These are phyloP conservation scores for Wallacemonas sp. DNA, from an alignment of 208 protist species.

Conservation along the genomic window DNA sequence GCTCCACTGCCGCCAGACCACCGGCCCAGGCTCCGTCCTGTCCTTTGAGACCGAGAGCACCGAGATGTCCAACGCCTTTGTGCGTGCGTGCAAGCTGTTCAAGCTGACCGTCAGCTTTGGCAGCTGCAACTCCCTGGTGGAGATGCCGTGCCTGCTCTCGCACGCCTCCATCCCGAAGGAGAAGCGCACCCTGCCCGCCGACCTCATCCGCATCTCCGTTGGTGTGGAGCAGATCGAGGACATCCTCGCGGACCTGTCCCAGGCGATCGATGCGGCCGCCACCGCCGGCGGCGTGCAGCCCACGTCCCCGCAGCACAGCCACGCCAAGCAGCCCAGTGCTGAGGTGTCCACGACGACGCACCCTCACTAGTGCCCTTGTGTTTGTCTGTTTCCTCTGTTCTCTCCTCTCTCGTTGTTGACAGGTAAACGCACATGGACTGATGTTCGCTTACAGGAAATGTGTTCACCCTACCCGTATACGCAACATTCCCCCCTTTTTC, in stretches of 20 bases:
- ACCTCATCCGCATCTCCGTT: slow-evolving; percentile 91
- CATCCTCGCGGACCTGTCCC: slow-evolving; percentile 85
- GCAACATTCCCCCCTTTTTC: too few species aligned
- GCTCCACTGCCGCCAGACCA: slow-evolving; percentile 60
- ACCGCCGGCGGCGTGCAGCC: slow-evolving; percentile 8
- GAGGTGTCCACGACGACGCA: not conserved
- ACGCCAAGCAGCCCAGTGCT: not conserved
- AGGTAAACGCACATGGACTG: too few species aligned
- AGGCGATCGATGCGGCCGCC: slow-evolving; percentile 72
- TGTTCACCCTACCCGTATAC: too few species aligned
- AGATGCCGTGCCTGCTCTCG: slow-evolving; percentile 94
- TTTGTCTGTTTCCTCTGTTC: not conserved
- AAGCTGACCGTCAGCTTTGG: slow-evolving; percentile 94
- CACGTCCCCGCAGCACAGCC: slow-evolving; percentile 16
- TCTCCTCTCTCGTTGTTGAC: too few species aligned
- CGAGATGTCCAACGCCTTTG: slow-evolving; percentile 67
- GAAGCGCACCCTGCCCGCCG: slow-evolving; percentile 81
- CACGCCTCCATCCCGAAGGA: slow-evolving; percentile 94
- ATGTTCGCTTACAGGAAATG: too few species aligned
- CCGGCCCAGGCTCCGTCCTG: slow-evolving; percentile 61
- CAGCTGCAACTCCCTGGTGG: slow-evolving; percentile 93
- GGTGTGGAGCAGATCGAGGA: slow-evolving; percentile 95
- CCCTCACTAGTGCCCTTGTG: not conserved
- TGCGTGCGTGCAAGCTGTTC: slow-evolving; percentile 85
- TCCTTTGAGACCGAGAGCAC: slow-evolving; percentile 79